Conservation (phyloP, 164 flowering plant genomes). For the Nymphaea colorata region DNA sequence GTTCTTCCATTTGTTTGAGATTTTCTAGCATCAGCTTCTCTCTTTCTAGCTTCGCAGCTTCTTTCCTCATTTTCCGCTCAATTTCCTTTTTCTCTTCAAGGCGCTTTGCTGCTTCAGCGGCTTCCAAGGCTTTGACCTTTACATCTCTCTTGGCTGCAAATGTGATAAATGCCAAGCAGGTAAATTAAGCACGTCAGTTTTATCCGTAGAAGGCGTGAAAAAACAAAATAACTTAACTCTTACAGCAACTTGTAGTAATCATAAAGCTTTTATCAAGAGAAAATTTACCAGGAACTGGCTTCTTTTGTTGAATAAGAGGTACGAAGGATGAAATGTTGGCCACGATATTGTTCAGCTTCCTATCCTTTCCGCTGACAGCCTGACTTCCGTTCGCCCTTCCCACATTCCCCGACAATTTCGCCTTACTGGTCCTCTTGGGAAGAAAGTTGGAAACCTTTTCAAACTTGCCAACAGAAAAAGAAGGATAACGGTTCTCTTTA, state of each 20-base stretch:
- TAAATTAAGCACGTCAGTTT: too few relatives aligned
- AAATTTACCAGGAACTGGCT: constrained; percentile 22
- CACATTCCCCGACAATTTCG: constrained; percentile 28
- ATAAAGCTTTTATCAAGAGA: background rate
- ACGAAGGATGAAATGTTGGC: constrained; percentile 62
- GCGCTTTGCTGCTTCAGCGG: constrained; percentile 82
- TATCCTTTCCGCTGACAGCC: constrained; percentile 22
- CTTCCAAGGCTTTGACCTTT: constrained; percentile 83
- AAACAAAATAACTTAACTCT: too few relatives aligned
- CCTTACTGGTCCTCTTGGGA: constrained; percentile 26
- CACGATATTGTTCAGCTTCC: constrained; percentile 55
- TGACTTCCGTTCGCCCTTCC: constrained; percentile 27
- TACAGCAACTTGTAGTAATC: too few relatives aligned
- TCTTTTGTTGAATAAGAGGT: constrained; percentile 69
- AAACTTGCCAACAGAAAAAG: constrained; percentile 19
- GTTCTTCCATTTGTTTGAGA: constrained; percentile 35
- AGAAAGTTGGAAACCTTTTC: constrained; percentile 22
- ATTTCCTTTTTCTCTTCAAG: constrained; percentile 65
- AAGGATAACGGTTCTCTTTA: constrained; percentile 35
- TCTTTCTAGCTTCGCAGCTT: constrained; percentile 69
- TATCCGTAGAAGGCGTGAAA: too few relatives aligned
- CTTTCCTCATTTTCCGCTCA: constrained; percentile 82
- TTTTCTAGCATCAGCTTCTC: constrained; percentile 57
- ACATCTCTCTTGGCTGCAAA: constrained; percentile 66
- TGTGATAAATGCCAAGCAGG: background rate